These are phyloP conservation scores for Poronia punctata DNA, from an alignment of 495 filamentous ascomycete species.

Conservation along the genomic window DNA sequence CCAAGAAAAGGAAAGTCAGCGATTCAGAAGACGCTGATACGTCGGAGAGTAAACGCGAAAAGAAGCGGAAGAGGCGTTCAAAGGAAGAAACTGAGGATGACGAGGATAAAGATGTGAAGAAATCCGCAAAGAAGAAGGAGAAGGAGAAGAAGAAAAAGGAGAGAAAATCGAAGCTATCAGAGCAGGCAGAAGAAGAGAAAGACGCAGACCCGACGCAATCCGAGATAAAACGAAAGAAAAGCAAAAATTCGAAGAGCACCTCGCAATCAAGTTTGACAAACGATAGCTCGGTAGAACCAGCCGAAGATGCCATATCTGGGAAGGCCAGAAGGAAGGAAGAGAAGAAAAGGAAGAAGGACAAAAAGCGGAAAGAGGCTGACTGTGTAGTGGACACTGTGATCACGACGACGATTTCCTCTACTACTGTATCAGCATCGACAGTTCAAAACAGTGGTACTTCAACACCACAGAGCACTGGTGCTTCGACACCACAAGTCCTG, in stretches of 20 bases:
- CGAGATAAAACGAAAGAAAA: conserved; percentile 21
- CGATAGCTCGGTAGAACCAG: conserved; percentile 2
- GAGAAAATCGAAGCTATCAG: conserved; percentile 15
- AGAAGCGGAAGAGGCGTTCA: conserved; percentile 34
- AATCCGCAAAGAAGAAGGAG: conserved; percentile 27
- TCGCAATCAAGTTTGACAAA: conserved; percentile 11
- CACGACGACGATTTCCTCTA: conserved; percentile 17
- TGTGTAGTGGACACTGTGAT: conserved; percentile 15
- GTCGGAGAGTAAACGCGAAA: conserved; percentile 20
- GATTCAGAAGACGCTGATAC: conserved; percentile 23
- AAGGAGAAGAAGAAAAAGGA: conserved; percentile 25
- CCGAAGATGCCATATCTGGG: conserved; percentile 14
- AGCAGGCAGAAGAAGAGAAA: conserved; percentile 22
- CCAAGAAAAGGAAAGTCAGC: conserved; percentile 37
- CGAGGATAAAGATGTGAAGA: conserved; percentile 20
- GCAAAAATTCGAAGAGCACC: conserved; percentile 18
- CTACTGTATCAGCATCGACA: conserved; percentile 16
- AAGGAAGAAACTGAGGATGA: conserved; percentile 18
- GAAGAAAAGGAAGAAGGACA: conserved; percentile 36
- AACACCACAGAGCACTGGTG: conserved; percentile 20
- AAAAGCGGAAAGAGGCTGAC: conserved; percentile 30
- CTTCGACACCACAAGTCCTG: conserved; percentile 35
- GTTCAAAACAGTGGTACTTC: too few species aligned
- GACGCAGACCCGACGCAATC: conserved; percentile 12
- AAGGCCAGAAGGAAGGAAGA: conserved; percentile 42